Percentiles rank a stretch among this genome's conserved stretches.
Conservation (phyloP, 1,139 yeast species). For the Chernovozyma aurita region DNA sequence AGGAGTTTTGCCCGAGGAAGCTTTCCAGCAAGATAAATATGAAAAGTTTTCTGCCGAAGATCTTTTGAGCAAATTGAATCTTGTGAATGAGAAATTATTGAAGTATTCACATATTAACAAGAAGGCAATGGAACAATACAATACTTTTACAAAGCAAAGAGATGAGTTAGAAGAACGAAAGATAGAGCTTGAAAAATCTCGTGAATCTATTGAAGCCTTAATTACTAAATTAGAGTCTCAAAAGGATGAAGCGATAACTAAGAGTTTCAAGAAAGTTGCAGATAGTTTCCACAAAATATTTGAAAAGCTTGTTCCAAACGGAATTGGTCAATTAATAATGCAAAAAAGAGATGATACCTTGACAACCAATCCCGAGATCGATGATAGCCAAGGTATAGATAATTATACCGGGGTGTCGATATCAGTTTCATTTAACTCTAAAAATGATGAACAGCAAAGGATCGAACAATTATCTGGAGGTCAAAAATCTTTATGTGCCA, state of each 20-base stretch:
- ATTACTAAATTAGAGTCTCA: slow-evolving; percentile 70
- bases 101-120: slow-evolving; percentile 79
- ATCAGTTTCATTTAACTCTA: slow-evolving; percentile 86
- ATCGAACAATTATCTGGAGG: slow-evolving; percentile 95
- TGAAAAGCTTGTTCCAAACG: slow-evolving; percentile 77
- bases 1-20: slow-evolving; percentile 87
- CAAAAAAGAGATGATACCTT: slow-evolving; percentile 35
- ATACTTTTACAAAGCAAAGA: slow-evolving; percentile 68
- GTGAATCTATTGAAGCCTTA: slow-evolving; percentile 66
- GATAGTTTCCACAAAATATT: slow-evolving; percentile 70
- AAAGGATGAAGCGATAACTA: slow-evolving; percentile 77
- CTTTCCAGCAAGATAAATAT: slow-evolving; percentile 44
- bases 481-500: slow-evolving; percentile 91
- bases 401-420: slow-evolving; percentile 81
- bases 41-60: slow-evolving; percentile 49
- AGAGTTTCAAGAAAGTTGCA: slow-evolving; percentile 76
- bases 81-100: slow-evolving; percentile 53
- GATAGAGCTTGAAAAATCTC: slow-evolving; percentile 66
- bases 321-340: slow-evolving; percentile 71
- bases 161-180: slow-evolving; percentile 63
- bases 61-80: slow-evolving; percentile 52
- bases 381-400: slow-evolving; percentile 31
- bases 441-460: slow-evolving; percentile 78
- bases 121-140: slow-evolving; percentile 84
- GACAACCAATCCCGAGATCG: neutral